Base-by-base conservation (phyloP, 2,329 filamentous ascomycete genomes). In the Zymoseptoria brevis region DNA sequence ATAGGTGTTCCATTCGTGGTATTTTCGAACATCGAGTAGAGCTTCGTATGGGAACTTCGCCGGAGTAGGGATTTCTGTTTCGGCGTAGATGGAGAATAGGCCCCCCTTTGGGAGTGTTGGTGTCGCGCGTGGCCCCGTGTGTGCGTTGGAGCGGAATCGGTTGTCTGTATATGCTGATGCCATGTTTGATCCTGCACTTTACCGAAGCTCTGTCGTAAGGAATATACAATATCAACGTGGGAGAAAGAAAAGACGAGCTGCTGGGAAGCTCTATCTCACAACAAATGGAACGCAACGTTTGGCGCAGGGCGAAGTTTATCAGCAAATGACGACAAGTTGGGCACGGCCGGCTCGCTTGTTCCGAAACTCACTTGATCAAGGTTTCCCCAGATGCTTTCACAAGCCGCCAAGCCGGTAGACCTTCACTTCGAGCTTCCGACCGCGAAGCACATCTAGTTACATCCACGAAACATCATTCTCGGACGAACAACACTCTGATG, bases 1-100 rank as follows among this genome's bases (percentile, higher is more conserved):
- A 65, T 79, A 80, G 6, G 70, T 70, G 63, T 80, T 80, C 79
- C 79, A 81, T 53, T 73, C 65, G 21, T 73, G 71, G 74, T 75
- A 80, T 55, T 74, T 76, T 21, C 76, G 74, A 26, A 76, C 76
- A 66, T 80, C 72, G 54, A 75, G 71, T 3, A 80, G 67, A 8
- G 73, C 71, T 22, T 75, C 68, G 72, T 77, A 79, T 60, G 79
- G 75, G n/a, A 71, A 66, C 21, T 72, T 62, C 2, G 76, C 70
- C 8, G 76, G 72, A 1, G 77, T 77, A 50, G 69, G 64, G 67
- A 79, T 77, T 30, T 66, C 62, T 51, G 66, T 72, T 55, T 73
- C 63, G 48, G 66, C 66, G 59, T 70, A 71, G 30, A 71, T 62
- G 58, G 68, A 71, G 62, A 71, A 74, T 49, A 66, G 51, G 57